A percentile compares a stretch with the other conserved stretches of the same genome.
Evolutionary conservation across 352 stramenopile genomes (phyloP).

Genomic region (Phytophthora vignae): DNA sequence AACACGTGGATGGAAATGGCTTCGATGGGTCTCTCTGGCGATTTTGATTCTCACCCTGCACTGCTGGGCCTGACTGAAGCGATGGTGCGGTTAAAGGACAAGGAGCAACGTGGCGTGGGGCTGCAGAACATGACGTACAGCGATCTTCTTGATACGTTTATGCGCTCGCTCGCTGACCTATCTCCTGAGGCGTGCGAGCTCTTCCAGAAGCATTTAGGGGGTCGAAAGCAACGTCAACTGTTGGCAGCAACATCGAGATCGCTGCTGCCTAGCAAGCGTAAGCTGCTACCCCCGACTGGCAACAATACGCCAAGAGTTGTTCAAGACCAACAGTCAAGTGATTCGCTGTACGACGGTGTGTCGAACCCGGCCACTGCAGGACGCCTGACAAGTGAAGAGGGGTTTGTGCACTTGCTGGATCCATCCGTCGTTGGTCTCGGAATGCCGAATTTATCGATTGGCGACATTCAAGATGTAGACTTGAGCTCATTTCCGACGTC

Average conservation of each 20-base stretch:
- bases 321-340: slow-evolving; percentile 32
- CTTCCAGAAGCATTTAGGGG: slow-evolving; percentile 77
- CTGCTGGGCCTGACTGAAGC: slow-evolving; percentile 72
- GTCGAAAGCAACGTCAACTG: slow-evolving; percentile 60
- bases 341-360: slow-evolving; percentile 32
- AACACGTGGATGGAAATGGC: slow-evolving; percentile 77
- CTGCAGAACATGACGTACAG: slow-evolving; percentile 87
- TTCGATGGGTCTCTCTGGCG: slow-evolving; percentile 67
- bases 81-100: slow-evolving; percentile 81
- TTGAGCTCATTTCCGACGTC: slow-evolving; percentile 50
- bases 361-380: slow-evolving; percentile 7
- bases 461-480: slow-evolving; percentile 71
- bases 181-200: slow-evolving; percentile 71
- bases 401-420: slow-evolving; percentile 49
- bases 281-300: slow-evolving; percentile 13
- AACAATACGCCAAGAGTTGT: slow-evolving; percentile 10
- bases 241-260: slow-evolving; percentile 23
- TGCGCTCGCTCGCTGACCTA: slow-evolving; percentile 63
- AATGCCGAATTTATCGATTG: slow-evolving; percentile 63
- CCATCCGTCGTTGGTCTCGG: slow-evolving; percentile 38
- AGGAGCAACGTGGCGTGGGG: slow-evolving; percentile 75
- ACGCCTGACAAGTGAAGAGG: slow-evolving; percentile 31
- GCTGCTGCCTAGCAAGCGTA: slow-evolving; percentile 43
- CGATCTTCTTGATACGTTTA: slow-evolving; percentile 70
- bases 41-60: slow-evolving; percentile 69